Evolutionary conservation across 345 rosid genomes (phyloP).

Genomic region (Euphorbia tirucalli): DNA sequence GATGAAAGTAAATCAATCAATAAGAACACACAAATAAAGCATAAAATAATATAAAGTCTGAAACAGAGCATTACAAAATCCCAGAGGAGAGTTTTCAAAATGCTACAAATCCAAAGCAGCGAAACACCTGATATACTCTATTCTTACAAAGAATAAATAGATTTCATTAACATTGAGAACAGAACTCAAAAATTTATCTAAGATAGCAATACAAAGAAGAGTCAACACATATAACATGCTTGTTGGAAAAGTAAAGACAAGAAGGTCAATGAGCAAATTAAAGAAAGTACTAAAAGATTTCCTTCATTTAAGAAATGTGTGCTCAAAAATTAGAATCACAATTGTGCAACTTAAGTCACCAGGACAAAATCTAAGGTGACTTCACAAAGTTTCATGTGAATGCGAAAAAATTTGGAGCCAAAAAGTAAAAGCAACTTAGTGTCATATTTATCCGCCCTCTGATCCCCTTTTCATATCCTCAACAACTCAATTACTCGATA

Average conservation of each 20-base stretch:
- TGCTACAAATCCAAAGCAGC: not conserved
- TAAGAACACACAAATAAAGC: not conserved
- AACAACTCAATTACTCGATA: too few relatives aligned
- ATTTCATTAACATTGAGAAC: not conserved
- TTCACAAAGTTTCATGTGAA: not conserved
- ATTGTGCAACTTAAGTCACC: not conserved
- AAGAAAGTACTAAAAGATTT: not conserved
- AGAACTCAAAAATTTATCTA: not conserved
- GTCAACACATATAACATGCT: not conserved
- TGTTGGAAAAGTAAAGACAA: not conserved
- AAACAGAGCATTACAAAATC: not conserved
- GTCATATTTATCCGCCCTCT: too few relatives aligned
- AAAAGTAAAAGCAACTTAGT: not conserved
- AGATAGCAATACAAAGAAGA: not conserved
- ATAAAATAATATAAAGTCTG: not conserved
- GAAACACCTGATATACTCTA: not conserved
- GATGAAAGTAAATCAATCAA: not conserved
- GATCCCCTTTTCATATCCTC: too few relatives aligned
- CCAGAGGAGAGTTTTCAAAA: conserved; percentile 2
- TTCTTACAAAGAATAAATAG: not conserved
- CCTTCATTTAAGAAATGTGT: not conserved
- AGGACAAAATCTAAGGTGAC: not conserved
- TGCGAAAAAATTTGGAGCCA: not conserved
- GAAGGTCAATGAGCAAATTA: not conserved
- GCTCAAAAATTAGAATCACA: not conserved